phyloP scores from a whole-genome alignment of 352 stramenopile species.

The Globisporangium carolinianum region DNA sequence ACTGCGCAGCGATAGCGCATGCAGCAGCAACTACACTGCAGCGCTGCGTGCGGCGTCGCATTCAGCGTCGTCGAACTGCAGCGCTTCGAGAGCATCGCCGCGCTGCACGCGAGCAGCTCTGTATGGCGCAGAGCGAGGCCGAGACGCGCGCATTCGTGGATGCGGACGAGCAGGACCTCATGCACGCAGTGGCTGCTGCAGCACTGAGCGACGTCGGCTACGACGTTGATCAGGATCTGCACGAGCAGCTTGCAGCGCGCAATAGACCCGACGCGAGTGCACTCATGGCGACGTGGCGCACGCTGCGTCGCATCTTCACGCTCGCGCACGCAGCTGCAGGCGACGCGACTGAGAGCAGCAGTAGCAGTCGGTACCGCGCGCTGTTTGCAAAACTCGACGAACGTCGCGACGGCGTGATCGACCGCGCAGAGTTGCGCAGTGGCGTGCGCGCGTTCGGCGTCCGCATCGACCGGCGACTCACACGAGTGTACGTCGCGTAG shows the following conservation, averaged over 20 bases:
- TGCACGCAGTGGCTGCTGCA: neutral
- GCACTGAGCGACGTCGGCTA: conserved; percentile 4
- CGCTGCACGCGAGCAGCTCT: conserved; percentile 11
- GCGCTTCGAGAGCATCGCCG: conserved; percentile 4
- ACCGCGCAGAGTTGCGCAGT: conserved; percentile 56
- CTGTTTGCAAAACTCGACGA: conserved; percentile 48
- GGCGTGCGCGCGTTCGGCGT: conserved; percentile 42
- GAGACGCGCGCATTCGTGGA: conserved; percentile 18
- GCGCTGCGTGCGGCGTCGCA: conserved; percentile 18
- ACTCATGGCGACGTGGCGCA: conserved; percentile 43
- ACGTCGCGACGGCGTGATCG: conserved; percentile 41
- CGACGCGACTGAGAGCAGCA: neutral
- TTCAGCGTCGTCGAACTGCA: conserved; percentile 6
- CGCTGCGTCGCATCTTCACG: conserved; percentile 39
- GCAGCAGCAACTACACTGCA: conserved; percentile 26
- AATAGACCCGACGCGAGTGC: conserved; percentile 26
- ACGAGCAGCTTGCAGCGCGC: conserved; percentile 3
- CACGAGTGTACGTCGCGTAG: conserved; percentile 35
- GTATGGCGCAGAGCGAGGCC: conserved; percentile 30
- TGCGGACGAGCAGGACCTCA: conserved; percentile 8
- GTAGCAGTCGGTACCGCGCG: conserved; percentile 5
- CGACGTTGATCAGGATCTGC: conserved; percentile 3
- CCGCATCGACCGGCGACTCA: conserved; percentile 52
- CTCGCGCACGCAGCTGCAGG: conserved; percentile 14
- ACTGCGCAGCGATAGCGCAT: neutral